These are phyloP conservation scores for Albifimbria verrucaria DNA, from an alignment of 2,329 filamentous ascomycete genomes.

Conservation along the genomic window DNA sequence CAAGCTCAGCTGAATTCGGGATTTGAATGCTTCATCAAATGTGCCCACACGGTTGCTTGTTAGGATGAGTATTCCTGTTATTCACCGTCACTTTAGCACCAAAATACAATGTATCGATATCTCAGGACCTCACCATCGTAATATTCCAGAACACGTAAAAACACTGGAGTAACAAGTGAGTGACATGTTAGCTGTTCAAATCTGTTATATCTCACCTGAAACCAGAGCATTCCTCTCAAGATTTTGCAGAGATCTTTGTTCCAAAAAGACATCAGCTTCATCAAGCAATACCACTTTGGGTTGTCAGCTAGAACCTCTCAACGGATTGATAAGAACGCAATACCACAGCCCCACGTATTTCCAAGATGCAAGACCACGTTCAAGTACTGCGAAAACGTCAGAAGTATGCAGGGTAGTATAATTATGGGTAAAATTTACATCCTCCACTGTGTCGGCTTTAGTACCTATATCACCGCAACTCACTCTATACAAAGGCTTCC, in stretches of 20 bases:
- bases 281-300: background rate
- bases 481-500: background rate
- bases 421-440: too few relatives aligned
- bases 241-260: background rate
- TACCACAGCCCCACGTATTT: too few relatives aligned
- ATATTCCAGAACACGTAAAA: background rate
- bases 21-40: background rate
- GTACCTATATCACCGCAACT: background rate
- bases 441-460: background rate
- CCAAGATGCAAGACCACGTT: background rate
- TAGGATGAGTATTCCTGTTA: background rate
- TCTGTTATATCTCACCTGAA: background rate
- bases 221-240: conserved; percentile 1
- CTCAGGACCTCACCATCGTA: too few relatives aligned
- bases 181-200: too few relatives aligned
- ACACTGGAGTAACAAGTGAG: background rate
- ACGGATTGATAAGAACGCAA: too few relatives aligned
- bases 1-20: background rate
- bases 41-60: background rate
- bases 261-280: background rate
- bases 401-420: too few relatives aligned
- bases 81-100: too few relatives aligned
- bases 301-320: too few relatives aligned
- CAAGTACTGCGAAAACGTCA: background rate
- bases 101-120: too few relatives aligned